Percentiles rank a stretch among this genome's conserved stretches.
phyloP scores from a whole-genome alignment of 2,329 filamentous ascomycete species.

The Epichloe amarillans region DNA sequence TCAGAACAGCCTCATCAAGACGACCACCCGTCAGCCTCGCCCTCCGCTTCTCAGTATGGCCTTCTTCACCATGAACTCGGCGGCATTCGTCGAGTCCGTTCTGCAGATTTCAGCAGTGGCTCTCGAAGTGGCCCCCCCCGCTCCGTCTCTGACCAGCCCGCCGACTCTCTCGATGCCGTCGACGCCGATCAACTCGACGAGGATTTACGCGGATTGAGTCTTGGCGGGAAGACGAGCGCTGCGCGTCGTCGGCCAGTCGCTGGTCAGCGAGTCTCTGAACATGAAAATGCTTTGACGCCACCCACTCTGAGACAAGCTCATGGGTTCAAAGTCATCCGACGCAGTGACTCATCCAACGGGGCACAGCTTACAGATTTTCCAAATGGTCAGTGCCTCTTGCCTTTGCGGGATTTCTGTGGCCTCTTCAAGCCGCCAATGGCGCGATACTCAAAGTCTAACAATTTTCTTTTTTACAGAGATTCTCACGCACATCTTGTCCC shows the following conservation, averaged over 20 bases:
- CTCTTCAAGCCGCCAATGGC: too few relatives aligned
- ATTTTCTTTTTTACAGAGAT: slow-evolving; percentile 49
- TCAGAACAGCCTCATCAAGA: slow-evolving; percentile 27
- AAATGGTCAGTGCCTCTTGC: slow-evolving; percentile 50
- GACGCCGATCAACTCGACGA: slow-evolving; percentile 31
- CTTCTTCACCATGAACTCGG: slow-evolving; percentile 29
- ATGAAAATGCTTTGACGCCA: slow-evolving; percentile 44
- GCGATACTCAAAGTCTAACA: not conserved
- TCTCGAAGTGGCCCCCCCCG: slow-evolving; percentile 24
- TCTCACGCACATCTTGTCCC: slow-evolving; percentile 78
- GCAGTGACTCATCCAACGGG: slow-evolving; percentile 26
- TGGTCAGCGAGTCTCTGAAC: slow-evolving; percentile 44
- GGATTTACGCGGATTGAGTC: slow-evolving; percentile 39
- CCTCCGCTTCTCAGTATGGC: slow-evolving; percentile 43
- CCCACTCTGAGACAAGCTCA: slow-evolving; percentile 32
- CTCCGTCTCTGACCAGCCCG: slow-evolving; percentile 17
- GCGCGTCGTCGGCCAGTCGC: slow-evolving; percentile 20
- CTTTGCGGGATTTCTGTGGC: not conserved
- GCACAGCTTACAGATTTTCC: slow-evolving; percentile 49
- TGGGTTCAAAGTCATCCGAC: slow-evolving; percentile 44
- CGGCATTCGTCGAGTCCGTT: slow-evolving; percentile 21
- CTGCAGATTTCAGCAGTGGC: slow-evolving; percentile 12
- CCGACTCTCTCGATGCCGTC: slow-evolving; percentile 10
- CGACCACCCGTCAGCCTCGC: slow-evolving; percentile 20
- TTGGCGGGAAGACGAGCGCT: slow-evolving; percentile 16